These are phyloP conservation scores for Hamamelis virginiana DNA, from an alignment of 164 flowering plant genomes.

Conservation along the genomic window DNA sequence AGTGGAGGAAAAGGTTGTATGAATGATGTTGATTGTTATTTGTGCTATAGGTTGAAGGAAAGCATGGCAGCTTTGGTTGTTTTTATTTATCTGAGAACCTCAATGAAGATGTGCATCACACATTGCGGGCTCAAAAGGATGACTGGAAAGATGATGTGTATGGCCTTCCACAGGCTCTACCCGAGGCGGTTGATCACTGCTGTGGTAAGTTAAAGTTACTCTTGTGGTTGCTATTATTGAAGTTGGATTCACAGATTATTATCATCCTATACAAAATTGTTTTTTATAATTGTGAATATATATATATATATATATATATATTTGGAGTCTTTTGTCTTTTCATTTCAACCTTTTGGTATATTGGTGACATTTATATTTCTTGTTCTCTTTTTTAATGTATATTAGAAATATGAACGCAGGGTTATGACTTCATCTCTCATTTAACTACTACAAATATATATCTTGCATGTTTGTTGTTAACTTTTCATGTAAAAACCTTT, in stretches of 20 bases:
- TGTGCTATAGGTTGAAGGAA: slow-evolving; percentile 60
- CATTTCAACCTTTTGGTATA: not conserved
- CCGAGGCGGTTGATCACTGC: slow-evolving; percentile 33
- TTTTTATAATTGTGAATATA: not conserved
- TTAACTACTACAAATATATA: not conserved
- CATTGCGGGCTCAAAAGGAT: slow-evolving; percentile 31
- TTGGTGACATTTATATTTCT: not conserved
- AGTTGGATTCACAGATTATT: not conserved
- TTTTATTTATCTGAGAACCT: slow-evolving; percentile 81
- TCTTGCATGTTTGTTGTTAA: not conserved
- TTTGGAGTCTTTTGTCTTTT: not conserved
- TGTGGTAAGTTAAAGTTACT: slow-evolving; percentile 46
- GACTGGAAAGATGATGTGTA: slow-evolving; percentile 24
- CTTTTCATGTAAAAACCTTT: too few relatives aligned
- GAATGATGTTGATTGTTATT: slow-evolving; percentile 6
- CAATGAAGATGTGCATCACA: slow-evolving; percentile 44
- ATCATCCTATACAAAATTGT: not conserved
- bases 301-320: too few relatives aligned
- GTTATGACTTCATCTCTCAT: not conserved
- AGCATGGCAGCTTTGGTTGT: slow-evolving; percentile 42
- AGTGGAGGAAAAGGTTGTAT: not conserved
- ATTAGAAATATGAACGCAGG: not conserved
- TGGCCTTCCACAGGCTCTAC: slow-evolving; percentile 46
- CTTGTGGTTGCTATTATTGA: not conserved
- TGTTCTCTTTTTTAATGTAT: not conserved